phyloP scores from a whole-genome alignment of 2,329 filamentous ascomycete genomes.

The Botrytis sinoallii region DNA sequence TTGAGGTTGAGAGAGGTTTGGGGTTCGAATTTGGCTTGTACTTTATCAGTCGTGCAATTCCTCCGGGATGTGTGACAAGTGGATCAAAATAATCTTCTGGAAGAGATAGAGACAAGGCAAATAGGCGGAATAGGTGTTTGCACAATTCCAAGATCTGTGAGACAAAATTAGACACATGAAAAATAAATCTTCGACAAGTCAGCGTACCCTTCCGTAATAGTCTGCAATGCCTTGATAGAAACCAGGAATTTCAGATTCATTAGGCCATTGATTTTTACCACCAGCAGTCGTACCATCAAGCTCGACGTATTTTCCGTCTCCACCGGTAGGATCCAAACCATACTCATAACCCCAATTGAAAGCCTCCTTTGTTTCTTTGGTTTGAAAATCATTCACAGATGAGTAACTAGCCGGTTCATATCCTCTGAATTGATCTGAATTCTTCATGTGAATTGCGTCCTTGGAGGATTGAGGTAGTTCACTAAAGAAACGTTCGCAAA shows the following conservation, averaged over 20 bases:
- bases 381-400: conserved; percentile 43
- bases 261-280: conserved; percentile 34
- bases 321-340: conserved; percentile 34
- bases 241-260: conserved; percentile 32
- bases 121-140: conserved; percentile 38
- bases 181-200: not conserved
- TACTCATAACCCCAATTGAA: conserved; percentile 38
- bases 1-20: conserved; percentile 33
- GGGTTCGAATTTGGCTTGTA: conserved; percentile 45
- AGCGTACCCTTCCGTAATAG: conserved; percentile 33
- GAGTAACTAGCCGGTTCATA: conserved; percentile 50
- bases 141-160: conserved; percentile 40
- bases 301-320: conserved; percentile 37
- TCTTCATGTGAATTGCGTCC: conserved; percentile 40
- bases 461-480: conserved; percentile 47
- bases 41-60: conserved; percentile 47
- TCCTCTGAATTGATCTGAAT: conserved; percentile 44
- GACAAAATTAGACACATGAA: not conserved
- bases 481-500: conserved; percentile 47
- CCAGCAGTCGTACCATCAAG: conserved; percentile 32
- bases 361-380: conserved; percentile 48
- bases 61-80: conserved; percentile 44
- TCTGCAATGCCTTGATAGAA: conserved; percentile 34
- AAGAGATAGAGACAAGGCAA: conserved; percentile 42
- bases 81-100: conserved; percentile 43